Evolutionary conservation across 2,329 filamentous ascomycete species (phyloP).

Genomic region (Scopulariopsis brevicaulis): DNA sequence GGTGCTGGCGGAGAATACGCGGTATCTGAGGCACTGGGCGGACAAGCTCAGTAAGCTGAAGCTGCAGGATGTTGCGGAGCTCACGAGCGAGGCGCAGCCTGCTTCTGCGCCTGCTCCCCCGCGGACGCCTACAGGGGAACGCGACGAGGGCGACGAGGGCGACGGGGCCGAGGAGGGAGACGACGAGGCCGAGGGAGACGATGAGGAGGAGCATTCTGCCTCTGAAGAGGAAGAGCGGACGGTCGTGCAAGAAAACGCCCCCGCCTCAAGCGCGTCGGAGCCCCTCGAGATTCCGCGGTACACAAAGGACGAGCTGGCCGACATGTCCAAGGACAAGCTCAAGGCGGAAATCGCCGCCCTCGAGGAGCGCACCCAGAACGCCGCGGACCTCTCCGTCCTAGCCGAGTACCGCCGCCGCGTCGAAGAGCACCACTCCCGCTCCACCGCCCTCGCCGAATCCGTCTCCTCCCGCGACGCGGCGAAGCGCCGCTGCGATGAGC

Average conservation of each 20-base stretch:
- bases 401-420: conserved; percentile 79
- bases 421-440: conserved; percentile 69
- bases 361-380: conserved; percentile 67
- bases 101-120: conserved; percentile 6
- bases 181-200: conserved; percentile 1
- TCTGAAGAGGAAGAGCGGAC: conserved; percentile 11
- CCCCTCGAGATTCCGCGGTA: conserved; percentile 62
- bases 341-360: conserved; percentile 51
- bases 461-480: conserved; percentile 70
- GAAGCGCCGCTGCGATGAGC: conserved; percentile 86
- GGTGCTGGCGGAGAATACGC: conserved; percentile 73
- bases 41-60: conserved; percentile 79
- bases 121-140: conserved; percentile 11
- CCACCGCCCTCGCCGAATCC: conserved; percentile 72
- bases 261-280: conserved; percentile 12
- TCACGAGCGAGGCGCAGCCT: conserved; percentile 28
- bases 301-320: conserved; percentile 58
- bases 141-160: conserved; percentile 13
- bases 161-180: conserved; percentile 15
- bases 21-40: conserved; percentile 73
- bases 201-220: neutral
- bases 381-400: conserved; percentile 81
- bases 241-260: conserved; percentile 5
- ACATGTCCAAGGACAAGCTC: conserved; percentile 51
- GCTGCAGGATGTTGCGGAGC: conserved; percentile 69